A percentile compares a stretch with the other conserved stretches of the same genome.
phyloP scores from a whole-genome alignment of 495 filamentous ascomycete species.

The Talaromyces wortmannii region DNA sequence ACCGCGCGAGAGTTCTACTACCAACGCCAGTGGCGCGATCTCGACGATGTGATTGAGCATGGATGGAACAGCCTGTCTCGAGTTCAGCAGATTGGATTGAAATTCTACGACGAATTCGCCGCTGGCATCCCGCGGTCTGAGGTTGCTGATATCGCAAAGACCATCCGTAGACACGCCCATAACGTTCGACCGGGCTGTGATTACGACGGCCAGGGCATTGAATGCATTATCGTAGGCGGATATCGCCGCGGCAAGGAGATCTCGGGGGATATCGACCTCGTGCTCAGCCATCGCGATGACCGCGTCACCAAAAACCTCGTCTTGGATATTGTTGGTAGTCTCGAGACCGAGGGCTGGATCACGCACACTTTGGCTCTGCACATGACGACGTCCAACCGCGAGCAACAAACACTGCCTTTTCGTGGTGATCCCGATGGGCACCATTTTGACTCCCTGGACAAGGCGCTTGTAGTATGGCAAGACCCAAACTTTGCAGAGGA shows the following conservation, averaged over 20 bases:
- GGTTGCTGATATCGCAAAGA: constrained; percentile 58
- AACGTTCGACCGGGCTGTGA: constrained; percentile 28
- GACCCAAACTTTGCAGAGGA: constrained; percentile 44
- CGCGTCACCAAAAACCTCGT: constrained; percentile 58
- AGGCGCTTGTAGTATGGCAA: constrained; percentile 92
- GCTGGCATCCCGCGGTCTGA: constrained; percentile 64
- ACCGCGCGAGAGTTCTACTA: constrained; percentile 83
- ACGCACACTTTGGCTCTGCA: constrained; percentile 75
- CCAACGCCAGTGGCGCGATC: constrained; percentile 60
- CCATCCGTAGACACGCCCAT: constrained; percentile 57
- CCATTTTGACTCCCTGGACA: constrained; percentile 79
- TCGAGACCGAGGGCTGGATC: constrained; percentile 65
- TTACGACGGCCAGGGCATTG: constrained; percentile 36
- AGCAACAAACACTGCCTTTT: constrained; percentile 60
- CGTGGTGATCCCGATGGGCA: constrained; percentile 21
- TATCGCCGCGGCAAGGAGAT: constrained; percentile 74
- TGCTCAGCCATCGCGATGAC: constrained; percentile 75
- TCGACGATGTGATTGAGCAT: constrained; percentile 79
- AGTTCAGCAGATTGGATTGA: constrained; percentile 91
- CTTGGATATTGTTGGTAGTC: constrained; percentile 54
- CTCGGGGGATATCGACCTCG: constrained; percentile 77
- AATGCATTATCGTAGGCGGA: constrained; percentile 74
- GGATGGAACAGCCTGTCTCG: constrained; percentile 71
- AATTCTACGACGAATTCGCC: constrained; percentile 86
- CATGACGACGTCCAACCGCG: constrained; percentile 57